Evolutionary conservation across 1,139 yeast species (phyloP), one percentile per base, ranked within the genome.

Genomic region (Scheffersomyces lignicola): DNA sequence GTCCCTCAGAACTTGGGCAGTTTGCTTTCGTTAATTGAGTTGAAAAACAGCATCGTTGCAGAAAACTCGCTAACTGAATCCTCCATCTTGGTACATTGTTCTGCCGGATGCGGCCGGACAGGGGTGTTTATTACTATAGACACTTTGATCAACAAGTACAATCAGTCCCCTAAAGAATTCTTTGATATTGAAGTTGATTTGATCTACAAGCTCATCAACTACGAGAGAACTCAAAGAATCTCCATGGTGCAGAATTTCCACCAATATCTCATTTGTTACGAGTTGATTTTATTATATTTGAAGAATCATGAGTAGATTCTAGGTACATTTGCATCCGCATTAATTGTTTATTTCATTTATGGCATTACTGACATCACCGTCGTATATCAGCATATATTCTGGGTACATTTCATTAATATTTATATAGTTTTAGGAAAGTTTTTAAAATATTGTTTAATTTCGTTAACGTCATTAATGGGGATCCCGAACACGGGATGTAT

Each of bases 51-150:
- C 15, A 45, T 55, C 30, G 9, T 4, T 10, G 17, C 12, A 11
- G 17, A 27, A 43, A 18, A 39, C 39, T 14, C 44, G 41, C 32
- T 51, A 10, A 30, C 45, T 21, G 41, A 54, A 40, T 45, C 51
- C 20, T 57, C 61, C 33, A 42, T 60, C 4, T 36, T 69, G 16
- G 74, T 69, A 24, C 95, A 85, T 54, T 85, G 95, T 52, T 80
- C 89, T 3, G 95, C 95, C 0, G 95, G 95, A 0, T 86, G 87
- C 37, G 95, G 95, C 7, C 64, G 95, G 41, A 79, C 94, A 0
- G 95, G 95, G 2, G 83, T 90, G 1, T 84, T 76, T 47, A 77
- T 85, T 9, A 78, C 88, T 1, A 51, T 83, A 13, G 66, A 60
- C 42, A 48, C 54, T 47, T 52, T 54, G 33, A 48, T 58, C 34